Percentiles rank a stretch among this genome's conserved stretches.
Conservation (phyloP, 1,284 basidiomycete species). For the Sanghuangporus baumii region DNA sequence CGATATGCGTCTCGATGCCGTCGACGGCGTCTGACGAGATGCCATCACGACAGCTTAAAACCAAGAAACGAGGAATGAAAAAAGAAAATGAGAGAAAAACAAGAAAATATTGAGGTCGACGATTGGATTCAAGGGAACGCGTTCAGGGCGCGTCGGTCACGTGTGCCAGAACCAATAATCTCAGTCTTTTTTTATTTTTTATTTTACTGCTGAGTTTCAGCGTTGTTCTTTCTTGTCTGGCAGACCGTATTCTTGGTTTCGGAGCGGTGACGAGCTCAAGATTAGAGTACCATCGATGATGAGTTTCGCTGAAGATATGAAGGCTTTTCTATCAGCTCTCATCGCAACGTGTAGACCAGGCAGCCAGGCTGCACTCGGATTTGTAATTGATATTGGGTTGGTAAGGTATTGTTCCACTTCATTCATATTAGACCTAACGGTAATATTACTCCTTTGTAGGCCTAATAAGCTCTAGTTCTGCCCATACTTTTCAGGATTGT, state of each 20-base stretch:
- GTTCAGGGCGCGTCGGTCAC: background rate
- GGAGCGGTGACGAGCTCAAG: background rate
- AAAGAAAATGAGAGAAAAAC: background rate
- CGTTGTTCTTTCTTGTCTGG: background rate
- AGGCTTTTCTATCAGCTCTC: background rate
- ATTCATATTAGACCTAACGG: background rate
- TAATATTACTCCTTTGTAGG: background rate
- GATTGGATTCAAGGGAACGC: background rate
- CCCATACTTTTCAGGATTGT: background rate
- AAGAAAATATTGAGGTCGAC: background rate
- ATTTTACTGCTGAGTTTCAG: background rate
- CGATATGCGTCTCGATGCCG: conserved; percentile 11
- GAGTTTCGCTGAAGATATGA: background rate
- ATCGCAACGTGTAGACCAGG: background rate
- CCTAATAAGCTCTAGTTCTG: background rate
- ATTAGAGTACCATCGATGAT: background rate
- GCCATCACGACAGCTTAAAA: background rate
- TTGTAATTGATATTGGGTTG: background rate
- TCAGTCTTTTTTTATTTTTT: too few relatives aligned
- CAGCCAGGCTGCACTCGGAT: background rate
- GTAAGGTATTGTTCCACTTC: background rate
- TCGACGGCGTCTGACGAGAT: conserved; percentile 5
- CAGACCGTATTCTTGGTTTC: background rate
- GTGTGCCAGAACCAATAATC: background rate
- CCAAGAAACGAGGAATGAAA: background rate